Evolutionary conservation across 768 basidiomycete species (phyloP).

Genomic region (Mycena chlorophos): DNA sequence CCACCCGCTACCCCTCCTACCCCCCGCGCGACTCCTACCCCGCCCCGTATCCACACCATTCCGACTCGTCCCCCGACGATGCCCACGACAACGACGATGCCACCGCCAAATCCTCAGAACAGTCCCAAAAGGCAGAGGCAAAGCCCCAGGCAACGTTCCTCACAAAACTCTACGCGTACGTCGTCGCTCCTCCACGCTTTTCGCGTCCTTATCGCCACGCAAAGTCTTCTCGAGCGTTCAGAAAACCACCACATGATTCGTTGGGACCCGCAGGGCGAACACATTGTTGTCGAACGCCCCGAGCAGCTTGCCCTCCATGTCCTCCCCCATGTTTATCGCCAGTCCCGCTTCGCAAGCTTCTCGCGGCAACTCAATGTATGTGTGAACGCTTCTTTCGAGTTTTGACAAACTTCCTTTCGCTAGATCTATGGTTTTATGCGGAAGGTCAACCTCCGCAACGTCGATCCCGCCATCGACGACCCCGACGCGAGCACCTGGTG

Average conservation of each 20-base stretch:
- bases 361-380: constrained; percentile 94
- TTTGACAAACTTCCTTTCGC: constrained; percentile 27
- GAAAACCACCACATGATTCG: constrained; percentile 98
- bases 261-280: constrained; percentile 91
- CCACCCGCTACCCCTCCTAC: constrained; percentile 21
- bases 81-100: constrained; percentile 51
- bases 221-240: constrained; percentile 81
- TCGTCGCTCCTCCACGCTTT: constrained; percentile 25
- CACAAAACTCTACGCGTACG: constrained; percentile 94
- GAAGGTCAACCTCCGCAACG: constrained; percentile 93
- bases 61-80: constrained; percentile 48
- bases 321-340: constrained; percentile 90
- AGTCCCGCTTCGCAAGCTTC: constrained; percentile 96
- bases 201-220: constrained; percentile 21
- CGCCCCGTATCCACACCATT: constrained; percentile 37
- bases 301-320: constrained; percentile 93
- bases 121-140: constrained; percentile 63
- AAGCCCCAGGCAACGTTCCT: constrained; percentile 95
- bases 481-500: constrained; percentile 97
- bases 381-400: constrained; percentile 32
- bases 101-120: constrained; percentile 40
- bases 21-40: constrained; percentile 33
- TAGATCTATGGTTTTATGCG: constrained; percentile 99
- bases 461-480: constrained; percentile 93
- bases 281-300: constrained; percentile 93